phyloP scores from a whole-genome alignment of 805 yeast species.

The Wickerhamomyces queroliae region DNA sequence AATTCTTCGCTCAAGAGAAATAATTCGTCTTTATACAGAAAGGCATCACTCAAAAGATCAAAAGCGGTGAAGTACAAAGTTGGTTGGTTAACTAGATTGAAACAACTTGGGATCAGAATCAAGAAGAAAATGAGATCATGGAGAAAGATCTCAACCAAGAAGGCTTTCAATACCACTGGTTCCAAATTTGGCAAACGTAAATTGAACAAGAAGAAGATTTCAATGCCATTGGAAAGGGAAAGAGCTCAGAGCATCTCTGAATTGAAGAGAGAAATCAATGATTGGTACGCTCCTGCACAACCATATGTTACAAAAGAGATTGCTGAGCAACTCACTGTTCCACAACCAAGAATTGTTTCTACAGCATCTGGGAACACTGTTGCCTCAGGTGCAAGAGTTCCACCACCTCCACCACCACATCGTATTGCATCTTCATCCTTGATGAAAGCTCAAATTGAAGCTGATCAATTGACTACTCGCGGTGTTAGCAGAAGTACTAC shows the following conservation, averaged over 20 bases:
- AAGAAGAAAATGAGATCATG: constrained; percentile 21
- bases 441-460: constrained; percentile 3
- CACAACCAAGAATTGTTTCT: constrained; percentile 3
- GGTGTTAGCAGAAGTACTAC: background rate
- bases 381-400: background rate
- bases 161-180: constrained; percentile 9
- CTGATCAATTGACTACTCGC: background rate
- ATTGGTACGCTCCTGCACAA: constrained; percentile 10
- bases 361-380: background rate
- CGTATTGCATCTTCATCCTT: constrained; percentile 15
- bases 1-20: constrained; percentile 5
- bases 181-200: constrained; percentile 3
- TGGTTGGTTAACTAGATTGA: constrained; percentile 29
- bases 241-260: constrained; percentile 20
- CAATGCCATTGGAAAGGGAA: constrained; percentile 7
- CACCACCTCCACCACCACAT: constrained; percentile 21
- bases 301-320: background rate
- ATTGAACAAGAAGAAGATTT: constrained; percentile 3
- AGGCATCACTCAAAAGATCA: constrained; percentile 24
- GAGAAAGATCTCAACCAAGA: constrained; percentile 22
- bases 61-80: constrained; percentile 32
- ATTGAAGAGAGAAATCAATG: constrained; percentile 20
- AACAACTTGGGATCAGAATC: constrained; percentile 20
- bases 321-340: constrained; percentile 5
- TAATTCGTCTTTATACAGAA: constrained; percentile 10